These are phyloP conservation scores for Flaveria sonorensis DNA, from an alignment of 129 eudicot genomes.

Conservation along the genomic window DNA sequence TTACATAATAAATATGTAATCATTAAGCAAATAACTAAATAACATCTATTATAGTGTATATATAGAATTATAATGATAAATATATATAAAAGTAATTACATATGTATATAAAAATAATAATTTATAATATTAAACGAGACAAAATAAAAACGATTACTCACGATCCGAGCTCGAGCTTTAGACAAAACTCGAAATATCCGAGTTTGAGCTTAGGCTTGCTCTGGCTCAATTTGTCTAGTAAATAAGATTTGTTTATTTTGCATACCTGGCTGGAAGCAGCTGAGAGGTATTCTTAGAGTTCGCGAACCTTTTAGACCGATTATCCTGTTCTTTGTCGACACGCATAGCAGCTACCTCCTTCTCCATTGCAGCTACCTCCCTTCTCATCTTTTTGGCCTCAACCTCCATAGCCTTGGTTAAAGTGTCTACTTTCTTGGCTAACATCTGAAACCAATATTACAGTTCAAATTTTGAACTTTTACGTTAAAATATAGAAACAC, in stretches of 20 bases:
- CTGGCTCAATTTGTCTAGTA: background rate
- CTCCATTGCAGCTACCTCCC: constrained; percentile 98
- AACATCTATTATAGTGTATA: too few relatives aligned
- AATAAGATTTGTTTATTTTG: background rate
- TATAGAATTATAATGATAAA: too few relatives aligned
- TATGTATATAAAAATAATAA: background rate
- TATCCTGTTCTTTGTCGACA: constrained; percentile 87
- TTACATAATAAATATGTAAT: too few relatives aligned
- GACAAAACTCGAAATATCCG: too few relatives aligned
- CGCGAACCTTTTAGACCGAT: constrained; percentile 66
- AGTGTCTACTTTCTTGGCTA: constrained; percentile 89
- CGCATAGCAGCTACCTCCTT: constrained; percentile 95
- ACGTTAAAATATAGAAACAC: background rate
- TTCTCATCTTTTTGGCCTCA: constrained; percentile 92
- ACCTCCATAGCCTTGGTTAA: constrained; percentile 93
- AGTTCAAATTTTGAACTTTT: background rate
- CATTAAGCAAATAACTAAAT: too few relatives aligned
- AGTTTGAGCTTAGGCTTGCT: background rate
- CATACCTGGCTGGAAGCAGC: constrained; percentile 74
- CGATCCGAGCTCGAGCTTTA: background rate
- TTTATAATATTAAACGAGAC: background rate
- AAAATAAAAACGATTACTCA: background rate
- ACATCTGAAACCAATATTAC: constrained; percentile 56
- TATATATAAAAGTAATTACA: background rate
- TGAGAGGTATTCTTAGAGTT: constrained; percentile 70